phyloP scores from a whole-genome alignment of 2,329 filamentous ascomycete species.

The Diaporthe amygdali region DNA sequence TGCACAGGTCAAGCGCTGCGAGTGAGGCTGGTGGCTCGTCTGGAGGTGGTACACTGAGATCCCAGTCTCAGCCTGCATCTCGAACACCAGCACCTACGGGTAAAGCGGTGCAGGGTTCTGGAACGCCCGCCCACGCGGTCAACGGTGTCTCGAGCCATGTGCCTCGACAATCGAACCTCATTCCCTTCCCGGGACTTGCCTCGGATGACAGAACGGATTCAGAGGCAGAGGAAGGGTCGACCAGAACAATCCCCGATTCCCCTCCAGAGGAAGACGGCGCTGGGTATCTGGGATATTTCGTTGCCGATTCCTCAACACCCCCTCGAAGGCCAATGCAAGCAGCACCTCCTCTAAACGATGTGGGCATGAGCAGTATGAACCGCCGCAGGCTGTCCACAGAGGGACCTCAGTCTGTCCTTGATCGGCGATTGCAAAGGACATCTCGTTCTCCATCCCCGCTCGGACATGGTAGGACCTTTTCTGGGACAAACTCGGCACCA shows the following conservation, averaged over 20 bases:
- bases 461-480: conserved; percentile 53
- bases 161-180: conserved; percentile 51
- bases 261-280: conserved; percentile 54
- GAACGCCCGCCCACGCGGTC: conserved; percentile 38
- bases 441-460: conserved; percentile 63
- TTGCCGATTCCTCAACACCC: conserved; percentile 37
- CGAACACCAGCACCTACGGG: conserved; percentile 43
- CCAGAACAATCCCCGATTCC: conserved; percentile 46
- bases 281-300: conserved; percentile 43
- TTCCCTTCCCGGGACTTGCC: conserved; percentile 60
- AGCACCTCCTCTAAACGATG: conserved; percentile 53
- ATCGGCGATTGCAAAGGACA: conserved; percentile 56
- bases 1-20: conserved; percentile 58
- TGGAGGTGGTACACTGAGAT: conserved; percentile 62
- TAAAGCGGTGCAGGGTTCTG: conserved; percentile 37
- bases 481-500: conserved; percentile 46
- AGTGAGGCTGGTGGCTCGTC: conserved; percentile 53
- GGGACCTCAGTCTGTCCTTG: conserved; percentile 57
- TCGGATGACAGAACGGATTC: conserved; percentile 55
- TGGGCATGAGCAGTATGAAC: conserved; percentile 44
- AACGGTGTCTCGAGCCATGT: conserved; percentile 42
- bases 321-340: conserved; percentile 38
- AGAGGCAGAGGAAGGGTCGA: conserved; percentile 51
- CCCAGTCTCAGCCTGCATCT: conserved; percentile 70
- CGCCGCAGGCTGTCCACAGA: conserved; percentile 58